Evolutionary conservation across 768 basidiomycete genomes (phyloP), one percentile per base, ranked within the genome.

Genomic region (Psilocybe azurescens): DNA sequence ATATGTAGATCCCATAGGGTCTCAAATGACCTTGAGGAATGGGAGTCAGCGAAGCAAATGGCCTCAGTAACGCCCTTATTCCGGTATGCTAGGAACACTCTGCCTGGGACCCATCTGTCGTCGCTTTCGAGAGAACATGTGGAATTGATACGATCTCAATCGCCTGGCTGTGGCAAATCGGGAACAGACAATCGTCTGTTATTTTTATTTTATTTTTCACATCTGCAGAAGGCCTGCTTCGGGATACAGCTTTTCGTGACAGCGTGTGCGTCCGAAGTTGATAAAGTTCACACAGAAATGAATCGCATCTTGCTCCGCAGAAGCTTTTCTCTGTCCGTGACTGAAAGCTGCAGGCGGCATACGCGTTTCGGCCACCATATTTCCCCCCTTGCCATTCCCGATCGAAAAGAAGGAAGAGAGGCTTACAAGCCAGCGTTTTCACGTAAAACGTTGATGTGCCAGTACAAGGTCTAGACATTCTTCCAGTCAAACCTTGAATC

Each of bases 231-330:
- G 51, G 18, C 29, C 48, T 33, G 32, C 55, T 50, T 64, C 65
- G 65, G 24, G 67, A 64, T 57, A 60, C 52, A 50, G 44, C 44
- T 39, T 44, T 51, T 20, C 50, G 39, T 68, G 67, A 65, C 67
- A 63, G 69, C 63, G 64, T 65, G 66, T 64, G 51, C 54, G 57
- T 61, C 63, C 65, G 59, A 62, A 56, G 59, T 36, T 63, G 58
- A 58, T 51, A 49, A 58, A 44, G 63, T 70, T 63, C 61, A 47
- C 64, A 59, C 48, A 56, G 47, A 57, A 65, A 63, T 62, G 58
- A 59, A 56, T 64, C 63, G 53, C 61, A 58, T 62, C 57, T 60
- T 54, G 62, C 65, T 64, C 67, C 65, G 69, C 67, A 65, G 61
- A 66, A 66, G 67, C 50, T 44, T 58, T 24, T 48, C 39, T 33